Evolutionary conservation across 2,329 filamentous ascomycete species (phyloP).

Genomic region (Drechslerella dactyloides): DNA sequence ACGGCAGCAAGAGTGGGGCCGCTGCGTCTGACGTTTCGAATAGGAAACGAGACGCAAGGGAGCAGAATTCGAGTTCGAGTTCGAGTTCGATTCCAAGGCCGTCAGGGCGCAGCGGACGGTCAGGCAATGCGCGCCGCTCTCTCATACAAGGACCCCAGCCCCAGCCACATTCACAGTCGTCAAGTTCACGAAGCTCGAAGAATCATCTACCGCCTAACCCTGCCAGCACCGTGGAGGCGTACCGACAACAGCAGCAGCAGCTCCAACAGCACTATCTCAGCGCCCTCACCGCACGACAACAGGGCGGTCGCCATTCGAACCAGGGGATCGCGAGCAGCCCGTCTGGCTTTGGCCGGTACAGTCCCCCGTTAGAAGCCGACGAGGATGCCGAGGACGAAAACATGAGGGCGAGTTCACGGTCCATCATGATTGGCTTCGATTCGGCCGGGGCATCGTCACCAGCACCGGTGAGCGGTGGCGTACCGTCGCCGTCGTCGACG

Average conservation of each 20-base stretch:
- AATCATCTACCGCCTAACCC: conserved; percentile 41
- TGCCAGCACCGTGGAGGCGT: conserved; percentile 33
- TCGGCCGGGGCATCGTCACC: conserved; percentile 18
- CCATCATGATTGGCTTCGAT: conserved; percentile 48
- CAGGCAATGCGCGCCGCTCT: conserved; percentile 35
- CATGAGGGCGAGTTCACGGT: conserved; percentile 30
- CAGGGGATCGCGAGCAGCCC: conserved; percentile 22
- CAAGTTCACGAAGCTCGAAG: conserved; percentile 19
- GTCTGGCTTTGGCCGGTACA: conserved; percentile 45
- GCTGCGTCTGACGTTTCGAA: conserved; percentile 49
- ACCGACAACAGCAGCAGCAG: conserved; percentile 38
- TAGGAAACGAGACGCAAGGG: conserved; percentile 34
- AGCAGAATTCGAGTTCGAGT: conserved; percentile 2
- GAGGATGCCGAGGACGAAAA: conserved; percentile 46
- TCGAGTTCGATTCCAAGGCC: conserved; percentile 7
- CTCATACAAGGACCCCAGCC: conserved; percentile 45
- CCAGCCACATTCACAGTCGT: conserved; percentile 29
- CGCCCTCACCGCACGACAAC: conserved; percentile 26
- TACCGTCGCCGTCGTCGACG: conserved; percentile 8
- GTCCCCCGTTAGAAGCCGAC: conserved; percentile 45
- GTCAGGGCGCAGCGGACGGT: conserved; percentile 30
- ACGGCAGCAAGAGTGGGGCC: conserved; percentile 24
- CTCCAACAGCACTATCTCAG: conserved; percentile 22
- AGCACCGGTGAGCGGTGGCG: conserved; percentile 10
- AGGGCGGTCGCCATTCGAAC: conserved; percentile 14